phyloP scores from a whole-genome alignment of 345 rosid species.

The Passiflora organensis region DNA sequence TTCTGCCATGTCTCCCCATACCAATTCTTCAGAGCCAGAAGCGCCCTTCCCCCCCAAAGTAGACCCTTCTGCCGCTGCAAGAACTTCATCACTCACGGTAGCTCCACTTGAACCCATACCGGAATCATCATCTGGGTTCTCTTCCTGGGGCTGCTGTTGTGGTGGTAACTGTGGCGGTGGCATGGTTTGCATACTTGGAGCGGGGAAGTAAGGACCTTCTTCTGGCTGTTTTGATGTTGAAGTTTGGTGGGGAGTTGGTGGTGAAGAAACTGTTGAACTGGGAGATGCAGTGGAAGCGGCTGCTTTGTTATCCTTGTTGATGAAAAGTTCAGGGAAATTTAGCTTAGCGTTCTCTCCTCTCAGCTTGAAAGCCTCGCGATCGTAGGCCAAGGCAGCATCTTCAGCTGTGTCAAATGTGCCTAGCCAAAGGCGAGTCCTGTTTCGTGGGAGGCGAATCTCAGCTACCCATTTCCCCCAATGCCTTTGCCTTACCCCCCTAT shows the following conservation, averaged over 20 bases:
- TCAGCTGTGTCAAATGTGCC: constrained; percentile 94
- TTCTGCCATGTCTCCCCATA: constrained; percentile 73
- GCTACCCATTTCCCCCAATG: constrained; percentile 99
- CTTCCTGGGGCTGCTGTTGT: constrained; percentile 16
- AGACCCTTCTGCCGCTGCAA: constrained; percentile 19
- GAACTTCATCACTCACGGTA: constrained; percentile 24
- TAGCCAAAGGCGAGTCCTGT: constrained; percentile 89
- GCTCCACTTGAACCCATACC: constrained; percentile 32
- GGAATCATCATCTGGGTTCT: constrained; percentile 34
- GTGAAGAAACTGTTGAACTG: constrained; percentile 26
- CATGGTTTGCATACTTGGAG: constrained; percentile 5
- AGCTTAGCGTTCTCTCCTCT: constrained; percentile 85
- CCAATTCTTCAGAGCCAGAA: constrained; percentile 39
- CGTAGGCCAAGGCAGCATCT: constrained; percentile 89
- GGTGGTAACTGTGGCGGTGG: constrained; percentile 9
- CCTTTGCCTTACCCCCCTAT: constrained; percentile 88
- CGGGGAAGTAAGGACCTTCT: constrained; percentile 18
- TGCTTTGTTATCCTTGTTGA: constrained; percentile 52
- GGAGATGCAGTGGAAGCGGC: constrained; percentile 27
- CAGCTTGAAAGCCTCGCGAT: constrained; percentile 80
- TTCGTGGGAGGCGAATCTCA: constrained; percentile 90
- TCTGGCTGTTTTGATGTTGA: constrained; percentile 19
- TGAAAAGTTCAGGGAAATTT: constrained; percentile 78
- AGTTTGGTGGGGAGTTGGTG: constrained; percentile 17
- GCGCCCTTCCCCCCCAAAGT: constrained; percentile 20